A percentile compares a stretch with the other conserved stretches of the same genome.
phyloP scores from a whole-genome alignment of 2,329 filamentous ascomycete species.

The Calonectria pauciramosa region DNA sequence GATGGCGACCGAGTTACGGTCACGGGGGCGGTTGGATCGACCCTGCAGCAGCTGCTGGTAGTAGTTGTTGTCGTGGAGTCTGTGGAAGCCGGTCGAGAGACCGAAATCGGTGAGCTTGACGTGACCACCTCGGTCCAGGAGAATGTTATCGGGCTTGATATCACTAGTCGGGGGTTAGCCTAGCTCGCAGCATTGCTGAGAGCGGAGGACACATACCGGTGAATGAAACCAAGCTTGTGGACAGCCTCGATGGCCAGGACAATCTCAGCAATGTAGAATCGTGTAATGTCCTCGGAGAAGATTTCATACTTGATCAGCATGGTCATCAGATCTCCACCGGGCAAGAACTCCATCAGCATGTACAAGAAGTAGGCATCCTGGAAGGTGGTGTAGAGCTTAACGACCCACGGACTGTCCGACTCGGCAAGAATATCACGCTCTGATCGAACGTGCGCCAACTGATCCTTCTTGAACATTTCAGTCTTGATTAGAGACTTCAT shows the following conservation, averaged over 20 bases:
- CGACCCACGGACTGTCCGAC: slow-evolving; percentile 99
- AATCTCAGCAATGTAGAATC: slow-evolving; percentile 99
- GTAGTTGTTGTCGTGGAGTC: slow-evolving; percentile 97
- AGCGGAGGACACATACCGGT: slow-evolving; percentile 77
- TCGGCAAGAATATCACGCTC: slow-evolving; percentile 98
- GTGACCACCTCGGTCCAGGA: slow-evolving; percentile 94
- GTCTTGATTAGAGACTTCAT: slow-evolving; percentile 99
- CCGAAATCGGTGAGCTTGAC: slow-evolving; percentile 99
- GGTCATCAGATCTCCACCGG: slow-evolving; percentile 98
- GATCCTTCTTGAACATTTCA: slow-evolving; percentile 99
- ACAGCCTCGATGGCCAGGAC: slow-evolving; percentile 98
- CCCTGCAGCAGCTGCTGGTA: slow-evolving; percentile 96
- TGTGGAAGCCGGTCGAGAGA: slow-evolving; percentile 97
- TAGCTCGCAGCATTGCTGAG: neutral
- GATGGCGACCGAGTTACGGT: slow-evolving; percentile 93
- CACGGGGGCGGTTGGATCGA: slow-evolving; percentile 78
- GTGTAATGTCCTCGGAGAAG: slow-evolving; percentile 97
- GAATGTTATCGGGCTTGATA: slow-evolving; percentile 99
- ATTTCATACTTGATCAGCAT: slow-evolving; percentile 99
- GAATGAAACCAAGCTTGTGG: slow-evolving; percentile 97
- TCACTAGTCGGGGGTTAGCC: slow-evolving; percentile 72
- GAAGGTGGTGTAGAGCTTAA: slow-evolving; percentile 98
- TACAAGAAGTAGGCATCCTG: slow-evolving; percentile 97
- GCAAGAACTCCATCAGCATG: slow-evolving; percentile 99
- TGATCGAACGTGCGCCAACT: slow-evolving; percentile 95